These are phyloP conservation scores for Puccinia horiana DNA, from an alignment of 1,284 basidiomycete genomes.

Conservation along the genomic window DNA sequence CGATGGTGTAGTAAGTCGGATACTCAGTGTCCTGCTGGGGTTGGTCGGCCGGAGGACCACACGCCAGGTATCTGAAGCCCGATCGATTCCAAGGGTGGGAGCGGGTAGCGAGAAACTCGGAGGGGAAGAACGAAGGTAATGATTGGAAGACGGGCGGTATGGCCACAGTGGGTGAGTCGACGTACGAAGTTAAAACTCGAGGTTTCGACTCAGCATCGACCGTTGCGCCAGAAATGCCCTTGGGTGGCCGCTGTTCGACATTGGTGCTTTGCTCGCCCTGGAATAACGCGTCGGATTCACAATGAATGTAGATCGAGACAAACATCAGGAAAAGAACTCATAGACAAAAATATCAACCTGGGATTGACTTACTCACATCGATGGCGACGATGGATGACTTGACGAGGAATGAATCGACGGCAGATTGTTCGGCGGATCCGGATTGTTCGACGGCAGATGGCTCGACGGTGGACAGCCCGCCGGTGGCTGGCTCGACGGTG, in stretches of 20 bases:
- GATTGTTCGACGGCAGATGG: too few species aligned
- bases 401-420: too few species aligned
- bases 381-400: too few species aligned
- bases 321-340: not conserved
- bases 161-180: constrained; percentile 38
- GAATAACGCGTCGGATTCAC: not conserved
- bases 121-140: constrained; percentile 23
- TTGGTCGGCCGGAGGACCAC: constrained; percentile 66
- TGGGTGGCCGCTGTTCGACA: not conserved
- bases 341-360: too few species aligned
- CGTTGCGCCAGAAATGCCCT: not conserved
- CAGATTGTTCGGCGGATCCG: too few species aligned
- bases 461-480: too few species aligned
- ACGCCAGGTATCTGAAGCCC: constrained; percentile 73
- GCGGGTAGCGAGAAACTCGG: constrained; percentile 38
- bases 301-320: not conserved
- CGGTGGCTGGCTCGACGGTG: too few species aligned
- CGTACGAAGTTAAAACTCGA: not conserved
- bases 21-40: not conserved
- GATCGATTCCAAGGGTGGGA: constrained; percentile 48
- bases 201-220: not conserved
- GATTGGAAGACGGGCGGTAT: constrained; percentile 46
- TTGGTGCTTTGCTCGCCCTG: constrained; percentile 12
- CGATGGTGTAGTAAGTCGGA: constrained; percentile 43
- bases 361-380: constrained; percentile 2